A percentile compares a stretch with the other conserved stretches of the same genome.
Evolutionary conservation across 371 early-diverging fungal species (phyloP).

Genomic region (Lichtheimia hyalospora): DNA sequence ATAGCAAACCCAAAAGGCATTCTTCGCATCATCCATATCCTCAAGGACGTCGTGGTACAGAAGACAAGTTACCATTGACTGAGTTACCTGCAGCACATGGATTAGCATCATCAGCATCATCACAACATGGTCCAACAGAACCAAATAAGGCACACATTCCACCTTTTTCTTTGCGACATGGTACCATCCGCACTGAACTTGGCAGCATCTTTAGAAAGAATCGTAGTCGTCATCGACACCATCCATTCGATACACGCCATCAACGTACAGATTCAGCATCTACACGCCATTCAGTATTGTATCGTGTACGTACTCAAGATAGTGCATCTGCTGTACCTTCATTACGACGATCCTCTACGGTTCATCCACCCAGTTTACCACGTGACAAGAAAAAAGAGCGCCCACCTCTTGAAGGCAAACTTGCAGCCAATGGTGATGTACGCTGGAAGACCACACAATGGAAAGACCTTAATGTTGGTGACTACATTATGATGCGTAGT

Average conservation of each 20-base stretch:
- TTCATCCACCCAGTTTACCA: constrained; percentile 23
- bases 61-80: constrained; percentile 18
- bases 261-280: constrained; percentile 12
- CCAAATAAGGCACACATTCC: neutral
- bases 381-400: constrained; percentile 18
- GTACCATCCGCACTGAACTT: constrained; percentile 39
- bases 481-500: constrained; percentile 82
- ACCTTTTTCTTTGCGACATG: constrained; percentile 32
- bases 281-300: constrained; percentile 39
- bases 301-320: constrained; percentile 24
- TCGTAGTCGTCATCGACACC: neutral
- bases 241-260: constrained; percentile 1
- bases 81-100: constrained; percentile 4
- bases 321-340: constrained; percentile 4
- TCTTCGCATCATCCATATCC: neutral
- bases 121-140: neutral
- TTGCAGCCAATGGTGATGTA: constrained; percentile 25
- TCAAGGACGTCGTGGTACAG: constrained; percentile 6
- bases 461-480: constrained; percentile 90
- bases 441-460: constrained; percentile 60
- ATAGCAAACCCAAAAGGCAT: neutral
- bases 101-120: constrained; percentile 7
- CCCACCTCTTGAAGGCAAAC: constrained; percentile 22
- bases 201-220: constrained; percentile 27
- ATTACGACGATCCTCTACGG: constrained; percentile 23